These are phyloP conservation scores for Rosa chinensis DNA, from an alignment of 306 rosid species.

Conservation along the genomic window DNA sequence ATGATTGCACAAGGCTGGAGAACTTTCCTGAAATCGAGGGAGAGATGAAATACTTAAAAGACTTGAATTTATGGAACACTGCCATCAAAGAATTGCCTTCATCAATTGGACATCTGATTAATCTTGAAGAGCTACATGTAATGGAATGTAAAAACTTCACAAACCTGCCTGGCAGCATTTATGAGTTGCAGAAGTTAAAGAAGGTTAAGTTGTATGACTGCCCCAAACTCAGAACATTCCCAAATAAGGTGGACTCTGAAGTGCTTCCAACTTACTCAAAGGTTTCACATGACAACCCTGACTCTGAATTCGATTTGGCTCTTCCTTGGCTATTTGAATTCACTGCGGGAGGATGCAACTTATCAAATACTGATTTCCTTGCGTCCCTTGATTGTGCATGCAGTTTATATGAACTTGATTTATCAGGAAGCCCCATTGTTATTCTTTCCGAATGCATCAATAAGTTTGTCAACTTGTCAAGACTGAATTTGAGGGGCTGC, in stretches of 20 bases:
- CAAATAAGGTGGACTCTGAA: neutral
- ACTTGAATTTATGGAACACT: neutral
- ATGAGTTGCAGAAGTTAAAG: neutral
- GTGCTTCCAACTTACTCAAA: too few species aligned
- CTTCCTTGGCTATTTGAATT: neutral
- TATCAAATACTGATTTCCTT: neutral
- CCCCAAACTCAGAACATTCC: neutral
- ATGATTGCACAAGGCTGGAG: neutral
- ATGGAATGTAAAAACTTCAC: neutral
- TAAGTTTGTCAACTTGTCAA: neutral
- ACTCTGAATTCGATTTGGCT: neutral
- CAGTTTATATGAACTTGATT: neutral
- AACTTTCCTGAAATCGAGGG: conserved; percentile 14
- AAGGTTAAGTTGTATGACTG: neutral
- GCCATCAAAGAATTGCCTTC: neutral
- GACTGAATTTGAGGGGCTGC: neutral
- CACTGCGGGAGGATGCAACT: neutral
- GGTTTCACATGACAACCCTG: too few species aligned
- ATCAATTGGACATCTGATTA: neutral
- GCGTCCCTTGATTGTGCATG: neutral
- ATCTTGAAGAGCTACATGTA: neutral
- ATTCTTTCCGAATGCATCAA: neutral
- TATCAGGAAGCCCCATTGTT: neutral
- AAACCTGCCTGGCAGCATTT: neutral
- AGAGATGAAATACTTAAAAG: neutral